These are phyloP conservation scores for Trypanosoma melophagium DNA, from an alignment of 208 protist species.

Conservation along the genomic window DNA sequence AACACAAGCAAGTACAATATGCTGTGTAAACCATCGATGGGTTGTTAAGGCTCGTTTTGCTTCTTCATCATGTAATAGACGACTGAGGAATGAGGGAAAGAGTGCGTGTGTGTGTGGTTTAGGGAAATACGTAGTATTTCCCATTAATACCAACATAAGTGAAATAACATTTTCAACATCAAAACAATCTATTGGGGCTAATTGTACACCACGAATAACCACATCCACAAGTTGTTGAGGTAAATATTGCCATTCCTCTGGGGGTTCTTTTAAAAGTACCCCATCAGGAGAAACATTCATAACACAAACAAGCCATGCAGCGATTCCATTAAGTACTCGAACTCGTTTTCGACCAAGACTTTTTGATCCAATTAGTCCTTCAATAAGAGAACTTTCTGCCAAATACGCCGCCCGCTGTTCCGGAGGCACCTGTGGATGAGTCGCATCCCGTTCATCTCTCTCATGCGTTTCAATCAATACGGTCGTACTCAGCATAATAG, in stretches of 20 bases:
- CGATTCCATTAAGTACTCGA: constrained; percentile 67
- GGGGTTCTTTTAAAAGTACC: constrained; percentile 42
- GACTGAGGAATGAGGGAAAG: constrained; percentile 67
- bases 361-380: constrained; percentile 53
- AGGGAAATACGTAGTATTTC: constrained; percentile 86
- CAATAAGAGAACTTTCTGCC: constrained; percentile 59
- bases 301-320: constrained; percentile 76
- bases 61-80: constrained; percentile 51
- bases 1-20: constrained; percentile 83
- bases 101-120: constrained; percentile 90
- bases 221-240: constrained; percentile 84
- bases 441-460: constrained; percentile 39
- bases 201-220: constrained; percentile 62
- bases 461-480: constrained; percentile 74
- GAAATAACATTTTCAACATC: constrained; percentile 68
- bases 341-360: constrained; percentile 52
- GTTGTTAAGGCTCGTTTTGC: constrained; percentile 54
- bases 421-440: constrained; percentile 45
- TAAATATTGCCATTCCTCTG: constrained; percentile 73
- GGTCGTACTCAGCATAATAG: constrained; percentile 46
- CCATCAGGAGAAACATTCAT: constrained; percentile 59
- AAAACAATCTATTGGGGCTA: constrained; percentile 56
- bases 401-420: constrained; percentile 47
- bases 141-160: constrained; percentile 90
- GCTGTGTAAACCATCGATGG: constrained; percentile 77